Percentiles rank a stretch among this genome's conserved stretches.
phyloP scores from a whole-genome alignment of 2,329 filamentous ascomycete genomes.

The Aciculosporium take region DNA sequence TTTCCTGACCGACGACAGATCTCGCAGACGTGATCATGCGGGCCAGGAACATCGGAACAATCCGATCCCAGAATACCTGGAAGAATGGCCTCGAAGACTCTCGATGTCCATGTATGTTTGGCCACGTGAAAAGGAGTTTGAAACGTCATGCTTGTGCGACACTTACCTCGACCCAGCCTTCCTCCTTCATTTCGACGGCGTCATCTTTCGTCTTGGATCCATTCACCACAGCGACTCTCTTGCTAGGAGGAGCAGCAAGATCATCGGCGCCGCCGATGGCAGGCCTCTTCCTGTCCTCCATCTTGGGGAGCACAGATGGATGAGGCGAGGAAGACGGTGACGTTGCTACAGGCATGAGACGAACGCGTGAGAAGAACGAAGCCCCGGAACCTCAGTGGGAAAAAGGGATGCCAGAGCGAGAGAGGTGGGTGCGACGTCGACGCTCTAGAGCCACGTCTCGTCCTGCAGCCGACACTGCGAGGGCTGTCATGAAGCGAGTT shows the following conservation, averaged over 20 bases:
- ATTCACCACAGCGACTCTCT: constrained; percentile 82
- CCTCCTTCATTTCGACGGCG: constrained; percentile 40
- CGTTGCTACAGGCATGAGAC: constrained; percentile 82
- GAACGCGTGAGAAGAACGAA: constrained; percentile 17
- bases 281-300: constrained; percentile 99
- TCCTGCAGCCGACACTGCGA: constrained; percentile 17
- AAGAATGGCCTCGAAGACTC: constrained; percentile 2
- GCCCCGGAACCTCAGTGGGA: constrained; percentile 27
- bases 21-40: constrained; percentile 2
- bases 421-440: constrained; percentile 13
- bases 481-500: constrained; percentile 22
- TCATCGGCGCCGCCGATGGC: constrained; percentile 69
- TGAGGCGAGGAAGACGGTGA: constrained; percentile 53
- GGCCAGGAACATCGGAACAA: background rate
- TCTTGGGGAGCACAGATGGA: constrained; percentile 78
- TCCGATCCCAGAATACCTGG: constrained; percentile 1
- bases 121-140: constrained; percentile 8
- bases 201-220: constrained; percentile 48
- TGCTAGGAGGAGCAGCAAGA: constrained; percentile 72
- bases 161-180: constrained; percentile 54
- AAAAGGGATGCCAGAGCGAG: constrained; percentile 15
- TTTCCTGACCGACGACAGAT: background rate
- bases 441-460: constrained; percentile 22
- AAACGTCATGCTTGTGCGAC: constrained; percentile 20
- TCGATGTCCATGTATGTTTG: constrained; percentile 3